These are phyloP conservation scores for Colletotrichum endophyticum DNA, from an alignment of 2,329 filamentous ascomycete genomes.

Conservation along the genomic window DNA sequence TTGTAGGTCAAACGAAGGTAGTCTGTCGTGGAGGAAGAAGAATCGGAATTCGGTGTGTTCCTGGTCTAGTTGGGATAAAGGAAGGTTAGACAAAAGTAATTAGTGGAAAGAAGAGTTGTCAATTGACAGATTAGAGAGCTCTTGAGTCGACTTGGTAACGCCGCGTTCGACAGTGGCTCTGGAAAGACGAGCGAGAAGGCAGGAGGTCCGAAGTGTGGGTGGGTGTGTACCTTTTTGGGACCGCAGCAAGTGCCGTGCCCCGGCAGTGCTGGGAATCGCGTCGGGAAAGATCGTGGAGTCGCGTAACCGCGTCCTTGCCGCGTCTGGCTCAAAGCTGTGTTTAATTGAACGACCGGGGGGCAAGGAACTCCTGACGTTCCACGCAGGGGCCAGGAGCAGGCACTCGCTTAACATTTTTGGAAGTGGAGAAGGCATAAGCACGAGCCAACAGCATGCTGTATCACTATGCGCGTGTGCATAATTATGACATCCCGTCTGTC, in stretches of 20 bases:
- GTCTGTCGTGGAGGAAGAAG: neutral
- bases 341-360: neutral
- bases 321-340: neutral
- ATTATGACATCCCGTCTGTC: neutral
- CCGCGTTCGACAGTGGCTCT: neutral
- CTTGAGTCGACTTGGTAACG: neutral
- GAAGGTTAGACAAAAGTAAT: neutral
- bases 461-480: neutral
- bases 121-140: neutral
- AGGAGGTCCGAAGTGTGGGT: neutral
- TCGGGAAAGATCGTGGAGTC: neutral
- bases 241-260: neutral
- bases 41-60: neutral
- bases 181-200: neutral
- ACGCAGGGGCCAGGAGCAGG: neutral
- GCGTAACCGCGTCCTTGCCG: neutral
- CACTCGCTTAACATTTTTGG: neutral
- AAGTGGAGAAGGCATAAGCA: neutral
- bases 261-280: neutral
- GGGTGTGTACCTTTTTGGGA: neutral
- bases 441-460: neutral
- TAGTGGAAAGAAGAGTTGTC: neutral
- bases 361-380: neutral
- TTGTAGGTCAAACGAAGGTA: neutral
- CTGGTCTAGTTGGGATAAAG: neutral